Base-by-base conservation (phyloP, 1,139 yeast genomes). In the Protomyces lactucae-debilis region DNA sequence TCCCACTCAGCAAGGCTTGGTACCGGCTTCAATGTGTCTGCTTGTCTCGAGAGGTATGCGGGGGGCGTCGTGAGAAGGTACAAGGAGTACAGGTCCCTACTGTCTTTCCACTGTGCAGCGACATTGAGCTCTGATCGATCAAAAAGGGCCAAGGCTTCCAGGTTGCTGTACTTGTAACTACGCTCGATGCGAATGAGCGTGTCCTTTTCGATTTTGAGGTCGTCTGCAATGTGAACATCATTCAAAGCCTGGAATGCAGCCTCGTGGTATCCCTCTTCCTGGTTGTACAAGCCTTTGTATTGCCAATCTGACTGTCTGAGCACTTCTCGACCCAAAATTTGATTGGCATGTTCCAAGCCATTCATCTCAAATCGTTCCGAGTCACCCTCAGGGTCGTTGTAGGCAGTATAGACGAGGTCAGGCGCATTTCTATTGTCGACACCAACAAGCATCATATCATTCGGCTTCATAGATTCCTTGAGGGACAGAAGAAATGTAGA, bases 401-500 rank as follows among this genome's bases (percentile, higher is more conserved):
- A 69, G 8, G 71, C 71, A 21, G 45, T 56, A 40, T 55, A 56
- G 3, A 69, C 67, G 14, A 48, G 48, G 2, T 65, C 60, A n/a
- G 67, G 67, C 14, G 65, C 64, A 43, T 69, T 69, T 10, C 71
- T 65, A 5, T 66, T 63, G 56, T 69, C 71, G 36, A 69, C 65
- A 9, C 69, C 70, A 8, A 69, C 55, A 9, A 69, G 46, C 45
- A 69, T 53, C 43, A 61, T 37, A 43, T 69, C 71, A 21, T 65
- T 68, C 1, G 65, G 61, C 21, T 40, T 55, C 39, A 67, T 53
- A 3, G 66, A 57, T 35, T 55, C 51, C 48, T 55, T 40, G 40
- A 69, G 63, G 18, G 55, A 28, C 18, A 35, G 39, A 18, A 69
- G 52, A 45, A 69, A 69, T 12, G 46, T 40, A 8, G 68, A 37